Percentiles rank a stretch among this genome's conserved stretches.
These are phyloP conservation scores for Colletotrichum destructivum DNA, from an alignment of 2,329 filamentous ascomycete species.

Conservation along the genomic window DNA sequence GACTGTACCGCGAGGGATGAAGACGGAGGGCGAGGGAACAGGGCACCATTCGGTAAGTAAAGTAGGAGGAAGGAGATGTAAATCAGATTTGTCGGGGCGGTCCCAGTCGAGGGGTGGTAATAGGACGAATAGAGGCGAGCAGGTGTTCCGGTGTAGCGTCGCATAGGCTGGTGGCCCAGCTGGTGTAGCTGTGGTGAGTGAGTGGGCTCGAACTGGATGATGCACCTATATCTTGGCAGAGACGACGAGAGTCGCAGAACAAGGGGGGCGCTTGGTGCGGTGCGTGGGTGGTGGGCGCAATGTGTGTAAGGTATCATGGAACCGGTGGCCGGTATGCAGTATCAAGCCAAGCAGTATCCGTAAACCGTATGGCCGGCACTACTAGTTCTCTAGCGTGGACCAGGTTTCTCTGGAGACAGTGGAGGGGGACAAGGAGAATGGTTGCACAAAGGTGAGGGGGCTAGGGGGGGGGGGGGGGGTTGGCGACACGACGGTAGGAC, in stretches of 20 bases:
- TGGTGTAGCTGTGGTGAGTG: slow-evolving; percentile 28
- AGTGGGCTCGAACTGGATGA: slow-evolving; percentile 15
- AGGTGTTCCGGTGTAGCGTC: slow-evolving; percentile 26
- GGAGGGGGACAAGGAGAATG: slow-evolving; percentile 29
- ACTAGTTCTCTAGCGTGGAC: slow-evolving; percentile 25
- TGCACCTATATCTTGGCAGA: slow-evolving; percentile 28
- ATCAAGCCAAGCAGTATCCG: slow-evolving; percentile 26
- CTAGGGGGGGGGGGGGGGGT: slow-evolving; percentile 20
- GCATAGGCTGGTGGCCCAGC: slow-evolving; percentile 8
- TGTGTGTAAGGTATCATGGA: slow-evolving; percentile 8
- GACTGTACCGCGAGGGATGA: background rate
- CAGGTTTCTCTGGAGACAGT: slow-evolving; percentile 33
- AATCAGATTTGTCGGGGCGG: slow-evolving; percentile 11
- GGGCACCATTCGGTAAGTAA: too few relatives aligned
- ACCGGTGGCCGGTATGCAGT: slow-evolving; percentile 26
- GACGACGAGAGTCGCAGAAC: slow-evolving; percentile 9
- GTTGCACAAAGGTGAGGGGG: slow-evolving; percentile 32
- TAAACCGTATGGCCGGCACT: slow-evolving; percentile 35
- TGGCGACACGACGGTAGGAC: slow-evolving; percentile 19
- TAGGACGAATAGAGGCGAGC: slow-evolving; percentile 16
- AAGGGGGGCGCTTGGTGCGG: slow-evolving; percentile 3
- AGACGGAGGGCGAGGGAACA: background rate
- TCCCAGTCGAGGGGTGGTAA: slow-evolving; percentile 16
- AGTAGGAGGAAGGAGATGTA: slow-evolving; percentile 14
- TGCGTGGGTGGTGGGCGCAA: slow-evolving; percentile 24